A percentile compares a stretch with the other conserved stretches of the same genome.
Evolutionary conservation across 345 rosid genomes (phyloP).

Genomic region (Gynandropsis gynandra): DNA sequence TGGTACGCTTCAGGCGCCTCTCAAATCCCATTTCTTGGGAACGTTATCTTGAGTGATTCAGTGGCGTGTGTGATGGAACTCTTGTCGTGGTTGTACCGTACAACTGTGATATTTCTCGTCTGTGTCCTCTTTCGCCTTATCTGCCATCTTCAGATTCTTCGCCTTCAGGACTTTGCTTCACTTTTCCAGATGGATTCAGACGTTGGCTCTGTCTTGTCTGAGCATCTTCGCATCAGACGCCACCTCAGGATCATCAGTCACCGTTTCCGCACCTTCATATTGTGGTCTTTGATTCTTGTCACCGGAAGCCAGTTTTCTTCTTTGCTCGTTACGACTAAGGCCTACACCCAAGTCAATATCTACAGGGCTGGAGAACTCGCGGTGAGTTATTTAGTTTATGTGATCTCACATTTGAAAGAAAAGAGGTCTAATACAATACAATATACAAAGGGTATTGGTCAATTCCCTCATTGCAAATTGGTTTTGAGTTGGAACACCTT

Average conservation of each 20-base stretch:
- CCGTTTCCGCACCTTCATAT: slow-evolving; percentile 55
- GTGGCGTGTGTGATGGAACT: slow-evolving; percentile 83
- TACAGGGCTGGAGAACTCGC: slow-evolving; percentile 84
- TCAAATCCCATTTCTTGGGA: slow-evolving; percentile 79
- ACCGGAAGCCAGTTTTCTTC: slow-evolving; percentile 86
- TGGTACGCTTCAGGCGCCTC: slow-evolving; percentile 96
- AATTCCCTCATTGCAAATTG: too few relatives aligned
- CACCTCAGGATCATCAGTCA: slow-evolving; percentile 91
- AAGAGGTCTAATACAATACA: too few relatives aligned
- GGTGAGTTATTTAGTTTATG: too few relatives aligned
- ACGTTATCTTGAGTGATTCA: slow-evolving; percentile 59
- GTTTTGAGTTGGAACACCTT: too few relatives aligned
- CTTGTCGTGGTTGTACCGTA: slow-evolving; percentile 84
- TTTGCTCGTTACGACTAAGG: slow-evolving; percentile 66
- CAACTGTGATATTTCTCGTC: slow-evolving; percentile 68
- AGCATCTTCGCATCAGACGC: slow-evolving; percentile 79
- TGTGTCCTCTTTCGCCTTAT: slow-evolving; percentile 81
- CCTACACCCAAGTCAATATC: slow-evolving; percentile 42
- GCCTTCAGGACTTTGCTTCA: slow-evolving; percentile 75
- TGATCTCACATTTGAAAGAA: too few relatives aligned
- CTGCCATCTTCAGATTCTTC: slow-evolving; percentile 88
- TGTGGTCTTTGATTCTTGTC: slow-evolving; percentile 54
- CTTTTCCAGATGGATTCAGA: slow-evolving; percentile 72
- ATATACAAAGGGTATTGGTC: too few relatives aligned
- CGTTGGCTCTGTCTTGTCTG: slow-evolving; percentile 58